Conservation (phyloP, 164 flowering plant genomes). For the Cinnamomum micranthum region DNA sequence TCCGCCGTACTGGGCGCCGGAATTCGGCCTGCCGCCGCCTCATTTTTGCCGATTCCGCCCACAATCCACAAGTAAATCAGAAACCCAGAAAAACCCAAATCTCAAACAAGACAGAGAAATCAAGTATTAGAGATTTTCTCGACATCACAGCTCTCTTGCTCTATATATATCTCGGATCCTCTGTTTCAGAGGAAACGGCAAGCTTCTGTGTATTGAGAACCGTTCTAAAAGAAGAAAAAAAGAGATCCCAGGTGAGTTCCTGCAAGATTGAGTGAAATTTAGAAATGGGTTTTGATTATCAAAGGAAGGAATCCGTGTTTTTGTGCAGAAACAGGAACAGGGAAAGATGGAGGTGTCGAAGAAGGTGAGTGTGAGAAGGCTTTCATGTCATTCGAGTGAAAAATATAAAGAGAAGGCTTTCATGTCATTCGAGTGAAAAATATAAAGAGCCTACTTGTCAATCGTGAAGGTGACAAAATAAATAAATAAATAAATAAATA, state of each 20-base stretch:
- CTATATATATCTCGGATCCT: not conserved
- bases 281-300: not conserved
- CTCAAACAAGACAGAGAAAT: conserved; percentile 18
- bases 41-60: conserved; percentile 18
- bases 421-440: too few species aligned
- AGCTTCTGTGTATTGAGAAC: not conserved
- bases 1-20: not conserved
- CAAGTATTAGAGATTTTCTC: conserved; percentile 5
- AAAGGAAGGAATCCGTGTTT: not conserved
- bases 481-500: too few species aligned
- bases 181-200: not conserved
- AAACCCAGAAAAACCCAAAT: conserved; percentile 21
- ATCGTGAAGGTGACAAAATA: too few species aligned
- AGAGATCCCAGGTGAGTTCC: not conserved
- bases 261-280: not conserved
- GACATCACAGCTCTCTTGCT: conserved; percentile 1
- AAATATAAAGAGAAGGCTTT: not conserved
- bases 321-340: not conserved
- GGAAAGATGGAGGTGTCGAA: not conserved
- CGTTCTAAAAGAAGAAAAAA: not conserved
- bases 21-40: not conserved
- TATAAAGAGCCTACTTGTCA: too few species aligned
- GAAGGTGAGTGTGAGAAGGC: not conserved
- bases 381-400: too few species aligned
- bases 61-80: conserved; percentile 38